Conservation (phyloP, 257 asterid genomes). For the Solanum lignicaule region DNA sequence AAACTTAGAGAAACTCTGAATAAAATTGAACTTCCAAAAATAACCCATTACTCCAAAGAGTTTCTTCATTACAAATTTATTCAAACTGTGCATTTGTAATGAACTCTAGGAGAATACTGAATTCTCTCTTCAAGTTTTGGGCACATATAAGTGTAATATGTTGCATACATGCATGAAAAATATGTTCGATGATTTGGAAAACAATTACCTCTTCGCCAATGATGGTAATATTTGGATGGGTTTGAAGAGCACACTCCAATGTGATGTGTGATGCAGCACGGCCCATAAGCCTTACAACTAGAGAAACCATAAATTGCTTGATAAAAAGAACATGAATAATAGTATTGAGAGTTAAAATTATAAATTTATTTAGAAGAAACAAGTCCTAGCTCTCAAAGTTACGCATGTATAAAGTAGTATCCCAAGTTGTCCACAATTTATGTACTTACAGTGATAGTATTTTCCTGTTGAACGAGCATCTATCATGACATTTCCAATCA, state of each 20-base stretch:
- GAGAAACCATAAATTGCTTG: neutral
- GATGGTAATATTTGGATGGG: slow-evolving; percentile 91
- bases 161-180: neutral
- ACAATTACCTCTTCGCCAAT: slow-evolving; percentile 88
- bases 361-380: neutral
- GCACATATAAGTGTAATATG: neutral
- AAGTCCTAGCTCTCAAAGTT: neutral
- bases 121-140: neutral
- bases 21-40: neutral
- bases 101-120: neutral
- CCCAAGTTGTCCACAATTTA: neutral
- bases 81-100: neutral
- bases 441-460: slow-evolving; percentile 86
- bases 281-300: slow-evolving; percentile 98
- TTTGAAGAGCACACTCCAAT: slow-evolving; percentile 92
- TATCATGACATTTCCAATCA: slow-evolving; percentile 81
- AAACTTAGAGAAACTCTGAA: neutral
- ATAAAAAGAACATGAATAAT: neutral
- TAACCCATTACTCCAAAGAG: neutral
- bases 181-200: neutral
- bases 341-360: neutral
- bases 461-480: slow-evolving; percentile 99
- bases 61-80: neutral
- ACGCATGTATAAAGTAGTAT: neutral
- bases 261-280: slow-evolving; percentile 99